Evolutionary conservation across 768 basidiomycete species (phyloP).

Genomic region (Termitomyces sp.): DNA sequence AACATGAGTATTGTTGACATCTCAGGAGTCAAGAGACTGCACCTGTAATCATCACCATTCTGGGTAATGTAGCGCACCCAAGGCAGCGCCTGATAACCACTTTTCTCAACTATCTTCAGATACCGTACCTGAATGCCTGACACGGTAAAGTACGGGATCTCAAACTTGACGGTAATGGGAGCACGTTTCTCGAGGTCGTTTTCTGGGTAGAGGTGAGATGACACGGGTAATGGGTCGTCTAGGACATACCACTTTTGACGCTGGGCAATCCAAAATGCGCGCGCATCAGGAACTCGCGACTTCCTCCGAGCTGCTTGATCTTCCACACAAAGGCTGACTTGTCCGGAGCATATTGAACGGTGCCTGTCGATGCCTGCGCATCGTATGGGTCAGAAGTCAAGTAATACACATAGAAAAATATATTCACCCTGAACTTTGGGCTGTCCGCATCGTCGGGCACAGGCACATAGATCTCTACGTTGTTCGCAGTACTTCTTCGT

Average conservation of each 20-base stretch:
- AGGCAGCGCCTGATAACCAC: conserved; percentile 92
- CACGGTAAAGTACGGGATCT: conserved; percentile 98
- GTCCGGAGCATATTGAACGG: conserved; percentile 95
- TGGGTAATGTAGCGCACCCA: conserved; percentile 96
- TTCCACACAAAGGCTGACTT: conserved; percentile 99
- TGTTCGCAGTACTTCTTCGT: conserved; percentile 92
- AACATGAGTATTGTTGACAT: not conserved
- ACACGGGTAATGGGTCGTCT: not conserved
- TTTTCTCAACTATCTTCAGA: conserved; percentile 98
- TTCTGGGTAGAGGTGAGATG: conserved; percentile 28
- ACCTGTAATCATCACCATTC: conserved; percentile 92
- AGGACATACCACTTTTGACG: conserved; percentile 79
- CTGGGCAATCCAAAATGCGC: conserved; percentile 97
- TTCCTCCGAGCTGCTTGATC: conserved; percentile 96
- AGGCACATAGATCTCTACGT: conserved; percentile 98
- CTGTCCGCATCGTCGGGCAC: conserved; percentile 98
- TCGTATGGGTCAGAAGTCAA: not conserved
- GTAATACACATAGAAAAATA: not conserved
- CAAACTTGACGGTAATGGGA: conserved; percentile 96
- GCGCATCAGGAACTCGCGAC: conserved; percentile 95
- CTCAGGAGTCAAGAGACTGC: not conserved
- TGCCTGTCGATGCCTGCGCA: conserved; percentile 84
- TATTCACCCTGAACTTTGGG: conserved; percentile 88
- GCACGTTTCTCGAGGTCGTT: conserved; percentile 86
- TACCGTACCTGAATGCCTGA: conserved; percentile 98